These are phyloP conservation scores for Tylopilus sp. DNA, from an alignment of 1,284 basidiomycete species.

Conservation along the genomic window DNA sequence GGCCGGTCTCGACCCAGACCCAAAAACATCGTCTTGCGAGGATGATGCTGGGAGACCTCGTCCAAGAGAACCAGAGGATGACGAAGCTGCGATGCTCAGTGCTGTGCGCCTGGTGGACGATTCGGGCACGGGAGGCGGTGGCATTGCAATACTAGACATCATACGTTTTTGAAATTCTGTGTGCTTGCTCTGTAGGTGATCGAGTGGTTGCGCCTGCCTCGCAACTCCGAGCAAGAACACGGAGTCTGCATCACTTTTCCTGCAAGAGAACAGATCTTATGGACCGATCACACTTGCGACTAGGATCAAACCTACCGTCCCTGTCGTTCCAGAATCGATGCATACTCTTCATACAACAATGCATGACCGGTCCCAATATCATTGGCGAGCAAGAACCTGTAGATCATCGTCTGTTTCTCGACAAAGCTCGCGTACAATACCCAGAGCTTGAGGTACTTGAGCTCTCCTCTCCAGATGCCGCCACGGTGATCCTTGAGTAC, in stretches of 20 bases:
- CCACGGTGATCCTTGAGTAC: constrained; percentile 74
- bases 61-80: constrained; percentile 36
- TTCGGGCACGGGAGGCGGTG: constrained; percentile 44
- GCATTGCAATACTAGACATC: constrained; percentile 62
- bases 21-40: constrained; percentile 38
- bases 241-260: constrained; percentile 88
- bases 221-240: constrained; percentile 90
- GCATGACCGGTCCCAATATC: constrained; percentile 89
- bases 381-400: constrained; percentile 88
- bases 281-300: constrained; percentile 6
- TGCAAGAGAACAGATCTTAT: constrained; percentile 43
- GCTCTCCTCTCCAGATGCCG: constrained; percentile 76
- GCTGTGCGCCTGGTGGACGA: constrained; percentile 47
- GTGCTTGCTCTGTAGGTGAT: constrained; percentile 80
- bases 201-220: constrained; percentile 78
- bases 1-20: constrained; percentile 35
- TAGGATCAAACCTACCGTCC: constrained; percentile 58
- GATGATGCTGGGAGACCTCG: constrained; percentile 34
- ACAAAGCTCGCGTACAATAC: constrained; percentile 89
- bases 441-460: constrained; percentile 95
- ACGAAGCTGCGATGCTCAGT: constrained; percentile 46
- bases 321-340: constrained; percentile 81
- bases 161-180: constrained; percentile 87
- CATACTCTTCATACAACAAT: constrained; percentile 93
- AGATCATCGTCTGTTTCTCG: constrained; percentile 80